Conservation (phyloP, 352 stramenopile species). For the Phytophthora palmivora region DNA sequence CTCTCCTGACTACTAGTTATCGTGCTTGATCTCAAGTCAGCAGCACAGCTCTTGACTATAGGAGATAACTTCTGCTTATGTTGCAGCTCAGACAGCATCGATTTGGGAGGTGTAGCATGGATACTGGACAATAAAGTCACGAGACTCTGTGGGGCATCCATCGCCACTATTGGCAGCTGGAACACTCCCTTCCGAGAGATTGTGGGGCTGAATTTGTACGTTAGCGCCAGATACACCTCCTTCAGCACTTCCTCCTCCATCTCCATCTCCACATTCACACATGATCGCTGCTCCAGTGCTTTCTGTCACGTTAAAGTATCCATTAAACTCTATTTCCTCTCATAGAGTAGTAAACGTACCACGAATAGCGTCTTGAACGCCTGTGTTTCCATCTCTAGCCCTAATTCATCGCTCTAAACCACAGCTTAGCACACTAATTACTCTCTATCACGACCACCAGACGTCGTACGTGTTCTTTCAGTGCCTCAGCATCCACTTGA, state of each 20-base stretch:
- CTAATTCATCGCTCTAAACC: slow-evolving; percentile 62
- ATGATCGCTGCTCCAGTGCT: slow-evolving; percentile 46
- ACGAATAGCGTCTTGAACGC: slow-evolving; percentile 48
- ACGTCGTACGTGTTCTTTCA: slow-evolving; percentile 48
- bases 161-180: slow-evolving; percentile 43
- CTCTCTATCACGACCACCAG: not conserved
- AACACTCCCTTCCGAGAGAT: slow-evolving; percentile 64
- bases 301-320: slow-evolving; percentile 29
- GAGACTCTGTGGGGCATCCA: slow-evolving; percentile 35
- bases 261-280: slow-evolving; percentile 48
- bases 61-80: slow-evolving; percentile 6
- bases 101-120: slow-evolving; percentile 38
- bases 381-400: slow-evolving; percentile 47
- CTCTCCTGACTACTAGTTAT: slow-evolving; percentile 7
- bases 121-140: slow-evolving; percentile 49
- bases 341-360: slow-evolving; percentile 22
- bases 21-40: not conserved
- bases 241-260: slow-evolving; percentile 15
- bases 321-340: not conserved
- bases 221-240: slow-evolving; percentile 47
- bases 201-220: slow-evolving; percentile 69
- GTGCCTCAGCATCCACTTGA: slow-evolving; percentile 30
- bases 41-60: slow-evolving; percentile 3
- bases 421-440: not conserved
- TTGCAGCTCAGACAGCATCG: slow-evolving; percentile 45